phyloP scores from a whole-genome alignment of 2,329 filamentous ascomycete species.

The Arthrocladium fulminans region DNA sequence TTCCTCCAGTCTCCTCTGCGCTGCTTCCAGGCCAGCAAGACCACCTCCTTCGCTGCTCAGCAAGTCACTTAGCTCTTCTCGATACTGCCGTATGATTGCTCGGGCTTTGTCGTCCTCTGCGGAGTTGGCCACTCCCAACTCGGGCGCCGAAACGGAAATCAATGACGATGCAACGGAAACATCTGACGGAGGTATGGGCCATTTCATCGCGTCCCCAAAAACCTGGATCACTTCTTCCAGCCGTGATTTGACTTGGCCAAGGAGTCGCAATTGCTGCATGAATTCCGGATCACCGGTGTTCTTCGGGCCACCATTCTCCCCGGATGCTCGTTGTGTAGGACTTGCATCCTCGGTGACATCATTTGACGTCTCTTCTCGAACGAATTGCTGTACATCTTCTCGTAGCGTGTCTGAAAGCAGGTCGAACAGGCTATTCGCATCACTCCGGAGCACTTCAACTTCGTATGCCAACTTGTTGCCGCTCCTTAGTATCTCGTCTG shows the following conservation, averaged over 20 bases:
- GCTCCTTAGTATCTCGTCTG: slow-evolving; percentile 87
- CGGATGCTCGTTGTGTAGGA: slow-evolving; percentile 1
- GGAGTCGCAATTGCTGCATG: slow-evolving; percentile 69
- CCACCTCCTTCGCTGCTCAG: slow-evolving; percentile 52
- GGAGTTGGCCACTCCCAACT: slow-evolving; percentile 55
- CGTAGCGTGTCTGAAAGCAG: slow-evolving; percentile 63
- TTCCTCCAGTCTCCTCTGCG: slow-evolving; percentile 63
- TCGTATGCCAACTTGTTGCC: slow-evolving; percentile 86
- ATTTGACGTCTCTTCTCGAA: slow-evolving; percentile 41
- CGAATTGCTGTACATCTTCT: slow-evolving; percentile 64
- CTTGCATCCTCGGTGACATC: neutral
- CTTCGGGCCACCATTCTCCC: neutral
- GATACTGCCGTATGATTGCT: slow-evolving; percentile 61
- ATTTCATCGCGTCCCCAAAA: slow-evolving; percentile 94
- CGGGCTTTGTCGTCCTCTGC: slow-evolving; percentile 80
- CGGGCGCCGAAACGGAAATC: slow-evolving; percentile 80
- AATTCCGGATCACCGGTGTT: slow-evolving; percentile 49
- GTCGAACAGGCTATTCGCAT: slow-evolving; percentile 72
- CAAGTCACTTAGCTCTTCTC: slow-evolving; percentile 62
- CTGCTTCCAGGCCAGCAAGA: slow-evolving; percentile 61
- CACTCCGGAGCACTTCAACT: slow-evolving; percentile 84
- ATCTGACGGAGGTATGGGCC: slow-evolving; percentile 82
- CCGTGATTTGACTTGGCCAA: slow-evolving; percentile 72
- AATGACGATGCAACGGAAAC: slow-evolving; percentile 75
- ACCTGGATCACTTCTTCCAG: slow-evolving; percentile 82